Evolutionary conservation across 192 early-diverging fungal species (phyloP), one percentile per base, ranked within the genome.

Genomic region (Radiomyces spectabilis): DNA sequence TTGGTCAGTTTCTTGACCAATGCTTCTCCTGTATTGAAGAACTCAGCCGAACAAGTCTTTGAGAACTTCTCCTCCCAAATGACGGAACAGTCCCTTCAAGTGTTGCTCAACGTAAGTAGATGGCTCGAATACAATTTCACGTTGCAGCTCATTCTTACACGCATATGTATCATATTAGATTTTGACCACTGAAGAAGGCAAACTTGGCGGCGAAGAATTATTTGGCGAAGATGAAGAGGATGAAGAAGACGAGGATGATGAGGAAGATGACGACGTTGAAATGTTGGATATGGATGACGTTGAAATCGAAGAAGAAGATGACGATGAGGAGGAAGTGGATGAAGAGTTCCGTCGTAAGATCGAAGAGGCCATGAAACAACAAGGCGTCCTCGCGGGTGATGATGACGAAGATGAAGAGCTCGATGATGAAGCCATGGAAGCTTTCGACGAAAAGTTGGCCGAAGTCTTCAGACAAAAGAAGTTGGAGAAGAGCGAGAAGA

Each of bases 381-480:
- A 76, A 51, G 79, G 68, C 16, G 72, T 48, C 40, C 61, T 75
- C 27, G 77, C 61, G 15, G 82, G 84, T 26, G 82, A 83, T 37
- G 81, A 73, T 25, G 57, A 57, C 31, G 61, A 52, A 5, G 71
- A 73, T 13, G 66, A 63, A 16, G 58, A 62, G n/a, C 39, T 65
- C 16, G 73, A 66, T n/a, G 70, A 73, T 44, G 71, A 65, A 32
- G 69, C 72, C 15, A 73, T 74, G 60, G 68, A 43, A 13, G 70
- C 70, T 32, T 95, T 92, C 72, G 95, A 98, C 67, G 83, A 84
- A 39, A 95, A 98, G 66, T 71, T 98, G 41, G 84, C 85, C 7
- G 95, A 95, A 61, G 92, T 98, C 47, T 98, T 98, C 68, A 74
- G 72, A 33, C 81, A 93, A 53, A 80, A 82, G 65, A 90, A 91